phyloP scores from a whole-genome alignment of 106 monocot genomes.

The Allium sativum region DNA sequence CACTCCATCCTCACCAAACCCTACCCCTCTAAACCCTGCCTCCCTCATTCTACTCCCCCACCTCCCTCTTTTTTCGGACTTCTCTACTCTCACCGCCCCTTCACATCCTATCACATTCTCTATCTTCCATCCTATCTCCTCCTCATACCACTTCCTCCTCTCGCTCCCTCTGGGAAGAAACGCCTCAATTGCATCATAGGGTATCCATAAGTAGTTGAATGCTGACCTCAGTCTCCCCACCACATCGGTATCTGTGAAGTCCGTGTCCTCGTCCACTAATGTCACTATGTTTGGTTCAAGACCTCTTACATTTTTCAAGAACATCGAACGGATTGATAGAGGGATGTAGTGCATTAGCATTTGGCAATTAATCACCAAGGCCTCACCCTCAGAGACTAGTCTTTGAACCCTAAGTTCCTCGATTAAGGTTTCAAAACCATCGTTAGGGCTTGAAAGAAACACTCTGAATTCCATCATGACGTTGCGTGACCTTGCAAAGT shows the following conservation, averaged over 20 bases:
- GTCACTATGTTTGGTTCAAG: conserved; percentile 57
- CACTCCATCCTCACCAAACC: conserved; percentile 61
- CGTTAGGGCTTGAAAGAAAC: conserved; percentile 34
- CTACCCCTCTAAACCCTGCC: conserved; percentile 53
- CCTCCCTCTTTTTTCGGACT: conserved; percentile 58
- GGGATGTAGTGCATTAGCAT: conserved; percentile 74
- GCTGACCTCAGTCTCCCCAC: conserved; percentile 57
- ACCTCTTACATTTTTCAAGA: conserved; percentile 47
- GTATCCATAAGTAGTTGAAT: conserved; percentile 96
- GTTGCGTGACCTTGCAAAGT: conserved; percentile 68
- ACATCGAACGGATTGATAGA: conserved; percentile 35
- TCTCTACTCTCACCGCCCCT: conserved; percentile 72
- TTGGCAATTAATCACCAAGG: conserved; percentile 85
- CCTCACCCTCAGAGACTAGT: conserved; percentile 47
- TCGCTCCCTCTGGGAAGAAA: conserved; percentile 62
- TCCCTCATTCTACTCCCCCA: conserved; percentile 73
- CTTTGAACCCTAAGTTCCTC: conserved; percentile 51
- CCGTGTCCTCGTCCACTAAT: conserved; percentile 78
- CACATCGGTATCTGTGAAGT: conserved; percentile 54
- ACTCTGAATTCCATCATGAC: conserved; percentile 72
- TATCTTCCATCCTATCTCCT: conserved; percentile 68
- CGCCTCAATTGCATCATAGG: conserved; percentile 71
- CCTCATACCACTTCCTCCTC: conserved; percentile 75
- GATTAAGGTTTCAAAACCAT: conserved; percentile 51
- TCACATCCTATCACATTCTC: conserved; percentile 82